Conservation (phyloP, 768 basidiomycete species). For the Boletus barrowsii region DNA sequence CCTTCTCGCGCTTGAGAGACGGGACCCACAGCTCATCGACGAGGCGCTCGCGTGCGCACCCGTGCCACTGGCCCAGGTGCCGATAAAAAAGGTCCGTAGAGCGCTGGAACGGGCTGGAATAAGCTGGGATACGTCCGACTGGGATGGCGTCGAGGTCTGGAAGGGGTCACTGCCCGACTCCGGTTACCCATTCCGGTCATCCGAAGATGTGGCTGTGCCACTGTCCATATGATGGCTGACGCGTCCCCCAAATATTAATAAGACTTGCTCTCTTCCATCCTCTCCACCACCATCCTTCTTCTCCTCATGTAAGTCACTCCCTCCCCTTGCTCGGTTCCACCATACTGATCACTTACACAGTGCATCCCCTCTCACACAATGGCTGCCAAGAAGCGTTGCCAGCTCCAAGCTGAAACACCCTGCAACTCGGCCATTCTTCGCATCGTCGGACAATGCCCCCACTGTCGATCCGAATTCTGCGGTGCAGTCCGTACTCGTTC, state of each 20-base stretch:
- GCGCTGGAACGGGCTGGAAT: slow-evolving; percentile 56
- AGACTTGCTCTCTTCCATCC: slow-evolving; percentile 5
- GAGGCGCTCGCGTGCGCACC: slow-evolving; percentile 56
- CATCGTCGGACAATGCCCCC: slow-evolving; percentile 82
- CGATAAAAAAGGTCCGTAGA: slow-evolving; percentile 55
- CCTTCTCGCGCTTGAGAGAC: slow-evolving; percentile 66
- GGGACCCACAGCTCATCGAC: slow-evolving; percentile 68
- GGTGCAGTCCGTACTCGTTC: slow-evolving; percentile 51
- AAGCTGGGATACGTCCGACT: slow-evolving; percentile 64
- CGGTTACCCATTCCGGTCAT: not conserved
- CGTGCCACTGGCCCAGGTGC: slow-evolving; percentile 57
- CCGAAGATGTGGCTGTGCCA: slow-evolving; percentile 22
- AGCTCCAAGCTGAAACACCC: slow-evolving; percentile 48
- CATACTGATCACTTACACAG: slow-evolving; percentile 2
- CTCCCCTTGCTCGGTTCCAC: not conserved
- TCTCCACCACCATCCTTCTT: not conserved
- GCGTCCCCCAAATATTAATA: slow-evolving; percentile 31
- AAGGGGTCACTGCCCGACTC: slow-evolving; percentile 21
- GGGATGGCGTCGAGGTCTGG: slow-evolving; percentile 85
- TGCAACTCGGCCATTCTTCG: slow-evolving; percentile 81
- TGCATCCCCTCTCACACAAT: slow-evolving; percentile 34
- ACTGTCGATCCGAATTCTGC: slow-evolving; percentile 78
- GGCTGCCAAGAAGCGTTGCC: slow-evolving; percentile 88
- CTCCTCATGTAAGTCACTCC: not conserved
- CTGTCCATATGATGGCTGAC: slow-evolving; percentile 21